These are phyloP conservation scores for Colletotrichum magnum DNA, from an alignment of 2,329 filamentous ascomycete genomes.

Conservation along the genomic window DNA sequence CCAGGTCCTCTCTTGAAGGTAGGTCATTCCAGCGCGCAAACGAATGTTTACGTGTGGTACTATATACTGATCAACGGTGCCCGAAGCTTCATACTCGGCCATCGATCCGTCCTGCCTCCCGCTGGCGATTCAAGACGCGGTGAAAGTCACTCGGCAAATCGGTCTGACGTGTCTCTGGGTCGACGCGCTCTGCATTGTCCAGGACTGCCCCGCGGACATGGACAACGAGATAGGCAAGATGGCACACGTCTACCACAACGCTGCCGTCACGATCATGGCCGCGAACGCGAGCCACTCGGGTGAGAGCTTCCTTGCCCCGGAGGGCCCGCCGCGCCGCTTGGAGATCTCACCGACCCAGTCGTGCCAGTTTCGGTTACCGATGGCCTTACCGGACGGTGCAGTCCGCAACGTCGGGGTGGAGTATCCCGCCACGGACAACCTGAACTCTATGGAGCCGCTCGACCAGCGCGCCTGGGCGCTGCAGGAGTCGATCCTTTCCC, in stretches of 20 bases:
- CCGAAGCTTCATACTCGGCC: background rate
- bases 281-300: background rate
- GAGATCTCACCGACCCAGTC: too few relatives aligned
- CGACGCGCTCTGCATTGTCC: slow-evolving; percentile 36
- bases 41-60: too few relatives aligned
- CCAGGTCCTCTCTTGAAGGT: background rate
- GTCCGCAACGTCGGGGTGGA: background rate
- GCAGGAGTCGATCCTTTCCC: slow-evolving; percentile 5
- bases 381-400: background rate
- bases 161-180: slow-evolving; percentile 6
- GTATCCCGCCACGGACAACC: too few relatives aligned
- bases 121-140: background rate
- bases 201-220: slow-evolving; percentile 33
- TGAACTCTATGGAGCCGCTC: background rate
- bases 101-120: background rate
- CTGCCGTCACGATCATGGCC: background rate
- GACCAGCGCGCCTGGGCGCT: slow-evolving; percentile 4
- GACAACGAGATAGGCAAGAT: slow-evolving; percentile 23
- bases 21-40: too few relatives aligned
- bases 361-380: background rate
- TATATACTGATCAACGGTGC: background rate
- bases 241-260: slow-evolving; percentile 11
- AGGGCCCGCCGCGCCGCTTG: too few relatives aligned
- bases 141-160: background rate
- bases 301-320: background rate